These are phyloP conservation scores for Acanthamoeba divionensis DNA, from an alignment of 208 protist species.

Conservation along the genomic window DNA sequence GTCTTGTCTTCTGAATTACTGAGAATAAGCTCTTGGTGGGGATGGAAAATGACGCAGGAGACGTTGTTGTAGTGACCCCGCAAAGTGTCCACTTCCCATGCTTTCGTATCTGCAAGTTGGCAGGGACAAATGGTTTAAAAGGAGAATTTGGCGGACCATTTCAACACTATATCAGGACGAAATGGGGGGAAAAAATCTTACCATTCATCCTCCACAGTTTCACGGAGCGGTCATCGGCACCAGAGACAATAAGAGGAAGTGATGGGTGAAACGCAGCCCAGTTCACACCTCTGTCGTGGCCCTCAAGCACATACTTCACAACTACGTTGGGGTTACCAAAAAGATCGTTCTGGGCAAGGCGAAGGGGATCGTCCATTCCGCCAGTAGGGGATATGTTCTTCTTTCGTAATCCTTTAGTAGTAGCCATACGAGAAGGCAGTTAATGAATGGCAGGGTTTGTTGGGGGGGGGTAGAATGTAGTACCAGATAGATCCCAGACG, in stretches of 20 bases:
- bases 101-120: slow-evolving; percentile 65
- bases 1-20: slow-evolving; percentile 93
- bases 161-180: no score
- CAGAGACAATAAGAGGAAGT: slow-evolving; percentile 92
- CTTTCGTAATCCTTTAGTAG: background rate
- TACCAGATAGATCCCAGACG: slow-evolving; percentile 97
- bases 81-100: slow-evolving; percentile 91
- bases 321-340: slow-evolving; percentile 92
- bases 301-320: slow-evolving; percentile 94
- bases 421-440: background rate
- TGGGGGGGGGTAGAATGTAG: background rate
- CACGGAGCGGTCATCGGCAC: slow-evolving; percentile 95
- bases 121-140: background rate
- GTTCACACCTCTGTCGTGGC: slow-evolving; percentile 98
- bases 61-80: slow-evolving; percentile 97
- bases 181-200: background rate
- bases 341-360: slow-evolving; percentile 84
- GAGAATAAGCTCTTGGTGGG: slow-evolving; percentile 93
- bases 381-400: slow-evolving; percentile 11
- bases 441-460: background rate
- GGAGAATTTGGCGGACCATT: no score
- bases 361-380: background rate
- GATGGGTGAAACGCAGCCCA: slow-evolving; percentile 97
- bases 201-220: slow-evolving; percentile 93
- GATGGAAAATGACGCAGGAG: slow-evolving; percentile 93